phyloP scores from a whole-genome alignment of 306 rosid genomes.

The Acmispon strigosus region DNA sequence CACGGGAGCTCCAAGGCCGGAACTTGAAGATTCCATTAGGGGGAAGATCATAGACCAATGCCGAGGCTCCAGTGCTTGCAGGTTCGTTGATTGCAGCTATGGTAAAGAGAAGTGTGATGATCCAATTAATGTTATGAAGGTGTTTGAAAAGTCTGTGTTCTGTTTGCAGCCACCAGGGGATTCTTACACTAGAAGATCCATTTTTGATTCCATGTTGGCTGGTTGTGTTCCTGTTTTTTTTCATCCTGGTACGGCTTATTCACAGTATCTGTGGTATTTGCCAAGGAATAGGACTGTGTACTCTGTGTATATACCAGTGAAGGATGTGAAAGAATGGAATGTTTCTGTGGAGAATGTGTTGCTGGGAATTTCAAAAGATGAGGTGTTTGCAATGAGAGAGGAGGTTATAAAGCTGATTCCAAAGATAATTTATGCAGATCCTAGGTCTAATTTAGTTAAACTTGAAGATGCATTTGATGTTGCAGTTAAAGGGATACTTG shows the following conservation, averaged over 20 bases:
- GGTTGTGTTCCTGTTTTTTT: constrained; percentile 95
- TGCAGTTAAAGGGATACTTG: constrained; percentile 60
- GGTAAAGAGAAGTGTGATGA: constrained; percentile 52
- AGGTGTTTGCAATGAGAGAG: constrained; percentile 60
- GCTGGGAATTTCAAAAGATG: constrained; percentile 42
- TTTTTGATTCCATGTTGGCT: constrained; percentile 71
- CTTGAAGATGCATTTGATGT: constrained; percentile 76
- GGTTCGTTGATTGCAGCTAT: constrained; percentile 58
- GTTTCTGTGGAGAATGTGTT: constrained; percentile 45
- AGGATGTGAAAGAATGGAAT: constrained; percentile 46
- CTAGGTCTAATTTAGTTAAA: constrained; percentile 33
- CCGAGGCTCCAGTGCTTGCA: constrained; percentile 35
- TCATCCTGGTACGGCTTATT: constrained; percentile 81
- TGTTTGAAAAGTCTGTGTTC: constrained; percentile 53
- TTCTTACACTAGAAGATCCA: constrained; percentile 82
- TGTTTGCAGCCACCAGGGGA: constrained; percentile 91
- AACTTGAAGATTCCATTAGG: constrained; percentile 41
- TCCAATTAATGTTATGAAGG: constrained; percentile 49
- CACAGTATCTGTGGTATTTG: constrained; percentile 74
- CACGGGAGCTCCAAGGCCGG: constrained; percentile 83
- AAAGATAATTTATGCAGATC: constrained; percentile 62
- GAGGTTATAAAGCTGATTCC: constrained; percentile 68
- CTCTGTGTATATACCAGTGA: constrained; percentile 72
- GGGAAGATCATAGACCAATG: constrained; percentile 68
- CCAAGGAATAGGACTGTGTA: constrained; percentile 53